phyloP scores from a whole-genome alignment of 768 basidiomycete species.

The Phylloporus sp. region DNA sequence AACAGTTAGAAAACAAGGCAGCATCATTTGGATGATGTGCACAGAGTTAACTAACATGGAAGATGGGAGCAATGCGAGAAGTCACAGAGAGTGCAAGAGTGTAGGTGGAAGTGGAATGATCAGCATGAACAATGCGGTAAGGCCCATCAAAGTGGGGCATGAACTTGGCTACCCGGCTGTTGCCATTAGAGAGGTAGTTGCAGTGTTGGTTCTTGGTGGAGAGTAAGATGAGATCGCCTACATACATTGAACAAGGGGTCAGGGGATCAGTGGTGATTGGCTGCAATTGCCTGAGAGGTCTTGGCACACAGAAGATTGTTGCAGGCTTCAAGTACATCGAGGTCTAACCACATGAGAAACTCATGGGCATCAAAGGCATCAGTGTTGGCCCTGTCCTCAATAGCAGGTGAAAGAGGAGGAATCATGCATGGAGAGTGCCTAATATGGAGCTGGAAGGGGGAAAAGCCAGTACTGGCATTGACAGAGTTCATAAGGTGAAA shows the following conservation, averaged over 20 bases:
- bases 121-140: constrained; percentile 15
- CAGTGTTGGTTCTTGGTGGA: constrained; percentile 26
- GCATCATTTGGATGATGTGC: constrained; percentile 34
- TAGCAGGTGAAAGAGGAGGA: too few relatives aligned
- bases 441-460: too few relatives aligned
- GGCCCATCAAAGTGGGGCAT: constrained; percentile 35
- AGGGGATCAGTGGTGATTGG: constrained; percentile 20
- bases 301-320: neutral
- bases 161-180: constrained; percentile 37
- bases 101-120: constrained; percentile 17
- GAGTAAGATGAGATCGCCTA: constrained; percentile 34
- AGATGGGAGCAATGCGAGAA: constrained; percentile 20
- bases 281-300: neutral
- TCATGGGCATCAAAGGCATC: too few relatives aligned
- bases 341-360: too few relatives aligned
- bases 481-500: too few relatives aligned
- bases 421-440: too few relatives aligned
- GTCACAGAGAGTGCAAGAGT: constrained; percentile 24
- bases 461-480: too few relatives aligned
- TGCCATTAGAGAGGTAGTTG: neutral
- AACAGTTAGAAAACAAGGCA: constrained; percentile 31
- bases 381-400: too few relatives aligned
- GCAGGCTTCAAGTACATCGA: neutral
- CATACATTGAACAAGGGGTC: constrained; percentile 16
- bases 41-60: constrained; percentile 32